Evolutionary conservation across 192 early-diverging fungal species (phyloP), one percentile per base, ranked within the genome.

Genomic region (Entomortierella parvispora): DNA sequence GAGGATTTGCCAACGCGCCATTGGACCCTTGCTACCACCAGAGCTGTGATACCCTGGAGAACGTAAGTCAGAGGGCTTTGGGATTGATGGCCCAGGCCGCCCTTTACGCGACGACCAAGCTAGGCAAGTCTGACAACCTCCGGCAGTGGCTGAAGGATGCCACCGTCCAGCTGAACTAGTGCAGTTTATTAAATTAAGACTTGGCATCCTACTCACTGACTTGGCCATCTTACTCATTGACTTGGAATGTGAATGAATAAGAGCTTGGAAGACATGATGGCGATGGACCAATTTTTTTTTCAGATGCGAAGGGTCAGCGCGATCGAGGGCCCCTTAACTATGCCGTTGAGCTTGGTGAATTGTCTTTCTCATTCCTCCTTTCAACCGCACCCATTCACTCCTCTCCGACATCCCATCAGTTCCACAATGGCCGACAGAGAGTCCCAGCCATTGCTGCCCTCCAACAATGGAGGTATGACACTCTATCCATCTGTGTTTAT

Each of bases 21-120:
- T 77, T 89, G 29, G 90, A 92, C 23, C 83, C 89, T 22, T 92
- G 90, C 75, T 90, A 92, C 56, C 90, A 92, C 61, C 83, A 87
- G 56, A 77, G 86, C 58, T 92, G 90, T 71, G 90, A 92, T 67
- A 85, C 83, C 0, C 31, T 89, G 5, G 81, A 88, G n/a, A 90
- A 92, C 66, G 76, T 92, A 26, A 88, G 83, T 69, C 79, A 86
- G 49, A 71, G 79, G 11, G 90, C 87, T 4, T 68, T 92, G 50
- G 51, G 45, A 11, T 10, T 72, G 32, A 80, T 71, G 68, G 65
- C 78, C 0, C 78, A 71, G 45, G 78, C 78, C 12, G 78, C 78
- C 8, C 62, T 80, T 11, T 58, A 68, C 58, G 78, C 78, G 18
- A 68, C 71, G 32, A 63, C 68, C 18, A 71, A 61, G 55, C 4